A percentile compares a stretch with the other conserved stretches of the same genome.
Conservation (phyloP, 306 rosid genomes). For the Urtica urens region DNA sequence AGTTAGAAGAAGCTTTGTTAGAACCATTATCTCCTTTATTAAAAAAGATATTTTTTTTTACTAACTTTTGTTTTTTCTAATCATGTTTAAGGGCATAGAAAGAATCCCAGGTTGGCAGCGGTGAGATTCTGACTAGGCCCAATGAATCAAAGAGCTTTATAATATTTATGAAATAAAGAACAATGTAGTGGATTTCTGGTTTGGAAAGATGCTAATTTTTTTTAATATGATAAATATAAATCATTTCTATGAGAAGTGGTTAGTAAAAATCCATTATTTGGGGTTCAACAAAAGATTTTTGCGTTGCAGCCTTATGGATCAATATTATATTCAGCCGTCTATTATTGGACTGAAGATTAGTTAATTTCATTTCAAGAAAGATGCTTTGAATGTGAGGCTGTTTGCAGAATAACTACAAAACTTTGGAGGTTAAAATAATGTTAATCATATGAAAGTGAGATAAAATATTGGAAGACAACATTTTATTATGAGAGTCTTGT, state of each 20-base stretch:
- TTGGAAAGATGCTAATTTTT: slow-evolving; percentile 54
- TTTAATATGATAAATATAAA: slow-evolving; percentile 7
- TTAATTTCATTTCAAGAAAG: slow-evolving; percentile 42
- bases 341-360: slow-evolving; percentile 51
- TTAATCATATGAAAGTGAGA: slow-evolving; percentile 23
- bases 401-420: slow-evolving; percentile 32
- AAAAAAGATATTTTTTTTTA: not conserved
- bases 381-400: slow-evolving; percentile 66
- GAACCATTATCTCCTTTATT: slow-evolving; percentile 23
- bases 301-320: slow-evolving; percentile 26
- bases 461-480: slow-evolving; percentile 14
- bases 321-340: slow-evolving; percentile 27
- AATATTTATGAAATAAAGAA: slow-evolving; percentile 29
- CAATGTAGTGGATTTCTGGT: slow-evolving; percentile 71
- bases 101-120: slow-evolving; percentile 82
- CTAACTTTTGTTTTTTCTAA: not conserved
- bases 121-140: slow-evolving; percentile 94
- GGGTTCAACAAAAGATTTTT: slow-evolving; percentile 47
- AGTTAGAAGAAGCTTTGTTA: slow-evolving; percentile 41
- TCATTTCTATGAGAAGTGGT: slow-evolving; percentile 22
- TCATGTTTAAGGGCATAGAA: slow-evolving; percentile 27
- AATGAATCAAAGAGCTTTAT: slow-evolving; percentile 52
- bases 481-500: slow-evolving; percentile 53
- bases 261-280: slow-evolving; percentile 43
- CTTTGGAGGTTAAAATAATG: slow-evolving; percentile 13